These are phyloP conservation scores for fission yeast (Schizosaccharomyces pombe) DNA, from an alignment of 805 yeast genomes.

Conservation along the genomic window DNA sequence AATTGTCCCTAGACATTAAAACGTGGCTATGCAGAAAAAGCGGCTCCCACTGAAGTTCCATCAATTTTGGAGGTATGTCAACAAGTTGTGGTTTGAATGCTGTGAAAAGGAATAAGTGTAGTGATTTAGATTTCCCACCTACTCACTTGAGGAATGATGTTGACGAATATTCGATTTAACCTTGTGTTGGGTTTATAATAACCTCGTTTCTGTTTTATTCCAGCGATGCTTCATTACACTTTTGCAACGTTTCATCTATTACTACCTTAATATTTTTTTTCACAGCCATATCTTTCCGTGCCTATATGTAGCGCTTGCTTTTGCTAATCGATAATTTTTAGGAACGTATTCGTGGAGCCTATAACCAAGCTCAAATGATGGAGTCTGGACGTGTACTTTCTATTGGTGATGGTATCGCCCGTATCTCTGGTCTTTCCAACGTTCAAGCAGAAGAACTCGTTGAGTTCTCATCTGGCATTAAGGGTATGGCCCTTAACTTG, in stretches of 20 bases:
- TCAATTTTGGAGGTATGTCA: slow-evolving; percentile 55
- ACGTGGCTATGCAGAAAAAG: slow-evolving; percentile 77
- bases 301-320: not conserved
- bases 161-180: no score
- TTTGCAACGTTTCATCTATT: no score
- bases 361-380: slow-evolving; percentile 89
- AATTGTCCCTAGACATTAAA: slow-evolving; percentile 21
- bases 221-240: no score
- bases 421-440: slow-evolving; percentile 98
- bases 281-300: not conserved
- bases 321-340: not conserved
- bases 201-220: no score
- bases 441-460: slow-evolving; percentile 99
- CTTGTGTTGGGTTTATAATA: no score
- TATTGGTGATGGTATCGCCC: slow-evolving; percentile 99
- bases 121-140: no score
- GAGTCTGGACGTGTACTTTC: slow-evolving; percentile 98
- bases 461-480: slow-evolving; percentile 96
- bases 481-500: slow-evolving; percentile 99
- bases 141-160: no score
- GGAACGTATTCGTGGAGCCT: slow-evolving; percentile 96
- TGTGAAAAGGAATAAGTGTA: no score
- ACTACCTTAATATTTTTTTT: no score
- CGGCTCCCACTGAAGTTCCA: slow-evolving; percentile 98
- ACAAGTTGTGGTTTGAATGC: not conserved